Base-by-base conservation (phyloP, 768 basidiomycete species). In the Amanita rimosa region DNA sequence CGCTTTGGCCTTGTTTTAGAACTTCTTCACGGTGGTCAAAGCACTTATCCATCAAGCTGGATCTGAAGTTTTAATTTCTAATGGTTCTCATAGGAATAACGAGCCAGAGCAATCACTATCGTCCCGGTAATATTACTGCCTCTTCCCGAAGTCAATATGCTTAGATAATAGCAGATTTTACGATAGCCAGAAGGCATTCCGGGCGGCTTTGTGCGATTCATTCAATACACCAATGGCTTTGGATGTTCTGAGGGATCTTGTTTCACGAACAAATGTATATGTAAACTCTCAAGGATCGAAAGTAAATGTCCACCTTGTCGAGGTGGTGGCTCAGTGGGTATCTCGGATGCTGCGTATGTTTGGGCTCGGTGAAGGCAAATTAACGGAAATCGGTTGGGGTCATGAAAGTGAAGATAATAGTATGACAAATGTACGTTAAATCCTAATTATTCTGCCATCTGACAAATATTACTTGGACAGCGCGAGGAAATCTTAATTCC, bases 151-250 rank as follows among this genome's bases (percentile, higher is more conserved):
- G 38, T 6, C 42, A 39, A 43, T 34, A 45, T 35, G 16, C 35
- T 46, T 55, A 51, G 52, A 54, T 17, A 42, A 38, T 3, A 44
- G 36, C 53, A 96, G 92, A 56, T 70, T 94, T 31, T 73, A 85
- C 54, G 69, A 78, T 46, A 78, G 81, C 41, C 94, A 94, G 62
- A 56, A 73, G 36, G 72, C 76, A 6, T 95, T 99, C 75, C 81
- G 90, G 46, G 72, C 68, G 10, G 88, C 93, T 13, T 31, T 31
- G 31, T 31, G 31, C 31, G 31, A 31, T 13, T 31, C 31, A 0
- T 96, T 98, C 74, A 94, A 98, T 62, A 98, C 96, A 0, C 91
- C 93, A 2, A 73, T 69, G 14, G 94, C 92, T 0, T 64, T 98
- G 19, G 74, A 77, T 56, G 68, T 80, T 49, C 66, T 98, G 14